phyloP scores from a whole-genome alignment of 2,329 filamentous ascomycete genomes.

The Fusarium circinatum region DNA sequence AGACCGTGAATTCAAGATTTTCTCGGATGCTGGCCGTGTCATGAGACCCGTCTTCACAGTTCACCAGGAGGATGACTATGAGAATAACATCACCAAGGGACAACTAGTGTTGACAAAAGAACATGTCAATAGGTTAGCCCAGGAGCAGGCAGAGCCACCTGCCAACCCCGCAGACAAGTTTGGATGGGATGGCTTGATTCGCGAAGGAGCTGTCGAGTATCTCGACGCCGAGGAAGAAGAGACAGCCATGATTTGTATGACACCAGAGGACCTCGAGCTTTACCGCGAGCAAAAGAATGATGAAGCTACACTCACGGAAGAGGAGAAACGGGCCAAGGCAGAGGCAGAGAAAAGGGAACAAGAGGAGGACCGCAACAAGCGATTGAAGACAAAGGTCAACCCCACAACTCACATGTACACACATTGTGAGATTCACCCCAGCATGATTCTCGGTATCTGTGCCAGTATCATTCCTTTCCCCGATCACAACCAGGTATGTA shows the following conservation, averaged over 20 bases:
- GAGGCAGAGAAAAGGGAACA: conserved; percentile 52
- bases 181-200: conserved; percentile 89
- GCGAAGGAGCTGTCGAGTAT: conserved; percentile 90
- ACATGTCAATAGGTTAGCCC: conserved; percentile 78
- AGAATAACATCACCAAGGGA: conserved; percentile 68
- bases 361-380: conserved; percentile 77
- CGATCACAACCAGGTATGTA: conserved; percentile 87
- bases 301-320: conserved; percentile 52
- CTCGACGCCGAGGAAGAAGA: conserved; percentile 98
- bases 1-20: conserved; percentile 98
- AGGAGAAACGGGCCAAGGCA: conserved; percentile 46
- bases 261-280: conserved; percentile 89
- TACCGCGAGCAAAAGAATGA: conserved; percentile 77
- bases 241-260: conserved; percentile 99
- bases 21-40: conserved; percentile 95
- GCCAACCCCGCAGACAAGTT: conserved; percentile 71
- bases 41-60: conserved; percentile 95
- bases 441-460: conserved; percentile 98
- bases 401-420: conserved; percentile 92
- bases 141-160: conserved; percentile 75
- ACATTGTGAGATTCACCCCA: conserved; percentile 98
- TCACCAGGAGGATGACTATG: conserved; percentile 83
- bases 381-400: conserved; percentile 89
- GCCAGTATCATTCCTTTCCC: conserved; percentile 99
- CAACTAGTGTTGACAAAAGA: conserved; percentile 85